Evolutionary conservation across 208 protist genomes (phyloP).

Genomic region (Wallacemonas sp.): DNA sequence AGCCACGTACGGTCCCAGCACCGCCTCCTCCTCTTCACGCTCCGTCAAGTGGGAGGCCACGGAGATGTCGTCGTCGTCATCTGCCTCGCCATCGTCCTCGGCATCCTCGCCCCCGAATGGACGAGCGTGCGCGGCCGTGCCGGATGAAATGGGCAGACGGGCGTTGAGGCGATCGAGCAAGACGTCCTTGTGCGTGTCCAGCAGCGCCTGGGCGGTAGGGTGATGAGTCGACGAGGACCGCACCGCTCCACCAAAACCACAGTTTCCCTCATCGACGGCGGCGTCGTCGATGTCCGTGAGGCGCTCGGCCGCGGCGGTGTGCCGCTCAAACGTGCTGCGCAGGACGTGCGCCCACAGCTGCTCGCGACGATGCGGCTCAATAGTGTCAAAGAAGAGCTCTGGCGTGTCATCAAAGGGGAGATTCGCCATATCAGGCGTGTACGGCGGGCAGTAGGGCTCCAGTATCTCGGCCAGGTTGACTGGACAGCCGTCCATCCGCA

Average conservation of each 20-base stretch:
- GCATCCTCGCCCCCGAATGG: not conserved
- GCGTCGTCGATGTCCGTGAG: no score
- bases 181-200: conserved; percentile 8
- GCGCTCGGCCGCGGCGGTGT: conserved; percentile 22
- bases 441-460: conserved; percentile 85
- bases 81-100: conserved; percentile 24
- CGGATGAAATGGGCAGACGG: conserved; percentile 2
- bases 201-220: not conserved
- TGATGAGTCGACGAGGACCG: not conserved
- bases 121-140: not conserved
- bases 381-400: conserved; percentile 36
- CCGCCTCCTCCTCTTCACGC: conserved; percentile 14
- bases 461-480: conserved; percentile 83
- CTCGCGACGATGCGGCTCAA: conserved; percentile 24
- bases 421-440: conserved; percentile 41
- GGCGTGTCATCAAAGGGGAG: conserved; percentile 34
- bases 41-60: not conserved
- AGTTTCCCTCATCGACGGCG: no score
- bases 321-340: not conserved
- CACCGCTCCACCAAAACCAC: not conserved
- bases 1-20: conserved; percentile 9
- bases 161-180: not conserved
- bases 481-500: conserved; percentile 54
- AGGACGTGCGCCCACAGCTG: conserved; percentile 19
- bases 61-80: conserved; percentile 17